These are phyloP conservation scores for Venturiaceae sp. DNA, from an alignment of 2,329 filamentous ascomycete species.

Conservation along the genomic window DNA sequence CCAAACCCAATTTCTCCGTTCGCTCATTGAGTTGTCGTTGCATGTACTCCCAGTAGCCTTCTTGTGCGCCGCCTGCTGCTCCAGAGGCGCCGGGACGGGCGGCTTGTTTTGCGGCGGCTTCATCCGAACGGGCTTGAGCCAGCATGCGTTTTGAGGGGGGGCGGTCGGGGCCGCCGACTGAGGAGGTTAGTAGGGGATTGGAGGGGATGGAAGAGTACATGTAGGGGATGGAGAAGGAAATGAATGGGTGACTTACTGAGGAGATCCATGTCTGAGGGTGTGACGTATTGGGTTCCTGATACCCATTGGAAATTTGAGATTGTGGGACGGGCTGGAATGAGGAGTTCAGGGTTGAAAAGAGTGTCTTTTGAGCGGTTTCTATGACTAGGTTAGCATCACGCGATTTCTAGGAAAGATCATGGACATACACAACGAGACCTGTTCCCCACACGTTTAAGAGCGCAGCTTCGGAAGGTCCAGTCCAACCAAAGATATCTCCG, in stretches of 20 bases:
- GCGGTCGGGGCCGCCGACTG: slow-evolving; percentile 70
- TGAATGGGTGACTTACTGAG: slow-evolving; percentile 49
- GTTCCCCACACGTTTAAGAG: slow-evolving; percentile 79
- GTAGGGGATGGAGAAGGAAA: slow-evolving; percentile 13
- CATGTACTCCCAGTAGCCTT: slow-evolving; percentile 68
- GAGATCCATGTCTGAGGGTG: slow-evolving; percentile 77
- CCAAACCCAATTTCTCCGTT: slow-evolving; percentile 75
- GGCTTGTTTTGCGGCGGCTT: slow-evolving; percentile 26
- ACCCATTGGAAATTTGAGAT: slow-evolving; percentile 98
- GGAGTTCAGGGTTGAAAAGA: slow-evolving; percentile 66
- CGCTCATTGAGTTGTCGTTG: slow-evolving; percentile 80
- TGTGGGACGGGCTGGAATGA: slow-evolving; percentile 71
- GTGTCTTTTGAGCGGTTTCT: slow-evolving; percentile 49
- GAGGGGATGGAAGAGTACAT: background rate
- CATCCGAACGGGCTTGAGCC: slow-evolving; percentile 50
- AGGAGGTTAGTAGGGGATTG: slow-evolving; percentile 19
- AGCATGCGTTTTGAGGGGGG: slow-evolving; percentile 85
- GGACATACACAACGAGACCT: slow-evolving; percentile 40
- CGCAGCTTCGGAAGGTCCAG: slow-evolving; percentile 75
- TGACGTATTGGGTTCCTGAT: slow-evolving; percentile 84
- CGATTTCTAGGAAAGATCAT: slow-evolving; percentile 27
- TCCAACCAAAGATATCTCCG: slow-evolving; percentile 81
- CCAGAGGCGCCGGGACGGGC: slow-evolving; percentile 16
- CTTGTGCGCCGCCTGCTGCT: slow-evolving; percentile 34
- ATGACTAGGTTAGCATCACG: background rate